These are phyloP conservation scores for Emydomyces testavorans DNA, from an alignment of 2,329 filamentous ascomycete genomes.

Conservation along the genomic window DNA sequence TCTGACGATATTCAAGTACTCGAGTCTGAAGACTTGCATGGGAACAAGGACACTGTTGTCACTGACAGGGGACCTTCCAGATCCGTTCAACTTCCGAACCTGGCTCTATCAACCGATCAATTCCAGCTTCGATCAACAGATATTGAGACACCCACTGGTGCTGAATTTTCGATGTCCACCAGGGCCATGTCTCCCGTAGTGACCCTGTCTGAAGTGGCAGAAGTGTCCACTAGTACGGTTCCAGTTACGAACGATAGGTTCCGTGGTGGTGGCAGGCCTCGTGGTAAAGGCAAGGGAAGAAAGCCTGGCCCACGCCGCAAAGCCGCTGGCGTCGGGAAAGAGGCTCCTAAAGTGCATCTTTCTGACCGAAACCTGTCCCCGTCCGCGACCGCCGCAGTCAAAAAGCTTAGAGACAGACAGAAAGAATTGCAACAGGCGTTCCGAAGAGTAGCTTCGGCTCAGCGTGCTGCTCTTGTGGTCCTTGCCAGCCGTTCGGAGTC, in stretches of 20 bases:
- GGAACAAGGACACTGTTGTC: neutral
- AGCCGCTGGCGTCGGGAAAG: constrained; percentile 20
- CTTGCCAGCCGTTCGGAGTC: constrained; percentile 31
- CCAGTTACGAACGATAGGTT: constrained; percentile 20
- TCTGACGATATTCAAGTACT: neutral
- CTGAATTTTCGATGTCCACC: constrained; percentile 3
- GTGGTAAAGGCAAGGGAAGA: constrained; percentile 24
- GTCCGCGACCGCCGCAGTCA: constrained; percentile 28
- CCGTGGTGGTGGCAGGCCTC: constrained; percentile 21
- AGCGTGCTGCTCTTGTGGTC: constrained; percentile 31
- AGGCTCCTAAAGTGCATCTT: constrained; percentile 17
- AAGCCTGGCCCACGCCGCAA: constrained; percentile 21
- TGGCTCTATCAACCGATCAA: constrained; percentile 4
- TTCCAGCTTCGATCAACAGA: constrained; percentile 6
- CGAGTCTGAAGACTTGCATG: neutral
- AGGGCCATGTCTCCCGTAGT: constrained; percentile 10
- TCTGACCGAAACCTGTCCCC: constrained; percentile 26
- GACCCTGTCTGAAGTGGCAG: constrained; percentile 13
- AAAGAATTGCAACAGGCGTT: constrained; percentile 34
- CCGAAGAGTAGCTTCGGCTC: constrained; percentile 32
- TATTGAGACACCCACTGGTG: constrained; percentile 9
- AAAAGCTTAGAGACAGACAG: constrained; percentile 33
- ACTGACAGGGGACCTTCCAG: neutral
- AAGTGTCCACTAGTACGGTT: constrained; percentile 13
- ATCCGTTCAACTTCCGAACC: constrained; percentile 2